Evolutionary conservation across 2,329 filamentous ascomycete genomes (phyloP), one percentile per base, ranked within the genome.

Genomic region (Colletotrichum ledebouriae): DNA sequence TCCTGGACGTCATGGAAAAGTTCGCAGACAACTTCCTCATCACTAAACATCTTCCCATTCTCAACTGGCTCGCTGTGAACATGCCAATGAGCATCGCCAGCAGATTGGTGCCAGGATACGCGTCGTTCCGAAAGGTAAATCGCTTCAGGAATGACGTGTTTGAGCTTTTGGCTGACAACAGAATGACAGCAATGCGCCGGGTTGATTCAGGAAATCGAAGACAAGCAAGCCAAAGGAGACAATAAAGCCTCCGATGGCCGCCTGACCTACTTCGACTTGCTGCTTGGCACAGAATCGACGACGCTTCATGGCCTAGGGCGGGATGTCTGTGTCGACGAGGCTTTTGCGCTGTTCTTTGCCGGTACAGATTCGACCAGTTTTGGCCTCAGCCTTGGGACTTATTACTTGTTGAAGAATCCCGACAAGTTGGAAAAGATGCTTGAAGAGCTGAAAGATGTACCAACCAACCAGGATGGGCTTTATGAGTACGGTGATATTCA

Each of bases 141-240:
- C 52, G 17, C 12, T 11, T 12, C 13, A 25, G 11, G 34, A 42
- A 56, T 10, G 4, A 12, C 34, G 3, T 3, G 12, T 9, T 2
- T 5, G 7, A n/a, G 12, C 39, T 46, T 17, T 20, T 6, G 4
- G 6, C 29, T 37, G 15, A 53, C 15, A 4, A 3, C 37, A 17
- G 3, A 12, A 39, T 15, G 15, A 1, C n/a, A 59, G 56, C n/a
- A 34, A 39, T 59, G 56, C 29, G 25, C 41, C 0, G 42, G 13
- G 17, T 59, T 41, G 56, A 59, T 59, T 37, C 41, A 46, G 11
- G 56, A 47, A 47, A 59, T 59, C 42, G 56, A 59, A 15, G 42
- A 59, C 4, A 59, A 59, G 56, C 56, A 59, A 22, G n/a, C n/a
- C 12, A 47, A 22, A 3, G 42, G 56, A 15, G 6, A 34, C 11